Evolutionary conservation across 1,284 basidiomycete genomes (phyloP).

Genomic region (Blastosporella zonata): DNA sequence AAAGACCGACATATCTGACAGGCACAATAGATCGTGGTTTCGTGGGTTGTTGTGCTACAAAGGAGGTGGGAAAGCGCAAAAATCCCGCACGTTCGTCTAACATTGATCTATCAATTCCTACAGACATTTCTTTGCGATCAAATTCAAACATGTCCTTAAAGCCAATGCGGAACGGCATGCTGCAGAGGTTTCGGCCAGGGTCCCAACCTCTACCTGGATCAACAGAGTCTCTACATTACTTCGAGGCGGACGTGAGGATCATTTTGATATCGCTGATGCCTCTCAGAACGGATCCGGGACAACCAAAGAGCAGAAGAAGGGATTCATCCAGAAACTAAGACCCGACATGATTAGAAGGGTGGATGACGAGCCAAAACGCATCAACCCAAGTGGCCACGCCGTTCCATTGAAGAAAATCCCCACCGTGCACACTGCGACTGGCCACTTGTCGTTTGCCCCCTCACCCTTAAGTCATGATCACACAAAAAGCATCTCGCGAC

Average conservation of each 20-base stretch:
- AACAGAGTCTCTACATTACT: slow-evolving; percentile 33
- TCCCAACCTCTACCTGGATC: slow-evolving; percentile 24
- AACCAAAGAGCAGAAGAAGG: slow-evolving; percentile 20
- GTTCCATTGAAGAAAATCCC: slow-evolving; percentile 21
- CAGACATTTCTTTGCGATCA: slow-evolving; percentile 74
- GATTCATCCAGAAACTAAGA: slow-evolving; percentile 42
- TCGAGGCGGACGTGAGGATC: slow-evolving; percentile 22
- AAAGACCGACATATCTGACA: slow-evolving; percentile 3
- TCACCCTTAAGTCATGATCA: slow-evolving; percentile 12
- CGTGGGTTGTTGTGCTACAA: slow-evolving; percentile 71
- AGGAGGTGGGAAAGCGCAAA: slow-evolving; percentile 45
- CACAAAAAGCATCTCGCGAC: background rate
- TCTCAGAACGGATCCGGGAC: slow-evolving; percentile 2
- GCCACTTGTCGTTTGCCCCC: slow-evolving; percentile 22
- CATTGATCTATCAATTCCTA: slow-evolving; percentile 10
- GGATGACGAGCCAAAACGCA: slow-evolving; percentile 74
- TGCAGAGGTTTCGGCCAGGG: slow-evolving; percentile 13
- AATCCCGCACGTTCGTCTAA: slow-evolving; percentile 12
- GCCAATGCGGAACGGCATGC: slow-evolving; percentile 39
- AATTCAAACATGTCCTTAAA: slow-evolving; percentile 68
- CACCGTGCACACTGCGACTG: slow-evolving; percentile 13
- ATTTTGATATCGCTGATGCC: slow-evolving; percentile 16
- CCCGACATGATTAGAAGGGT: slow-evolving; percentile 86
- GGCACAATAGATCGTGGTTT: slow-evolving; percentile 54
- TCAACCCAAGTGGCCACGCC: slow-evolving; percentile 75